Conservation (phyloP, 2,329 filamentous ascomycete genomes). For the Talaromyces verruculosus region DNA sequence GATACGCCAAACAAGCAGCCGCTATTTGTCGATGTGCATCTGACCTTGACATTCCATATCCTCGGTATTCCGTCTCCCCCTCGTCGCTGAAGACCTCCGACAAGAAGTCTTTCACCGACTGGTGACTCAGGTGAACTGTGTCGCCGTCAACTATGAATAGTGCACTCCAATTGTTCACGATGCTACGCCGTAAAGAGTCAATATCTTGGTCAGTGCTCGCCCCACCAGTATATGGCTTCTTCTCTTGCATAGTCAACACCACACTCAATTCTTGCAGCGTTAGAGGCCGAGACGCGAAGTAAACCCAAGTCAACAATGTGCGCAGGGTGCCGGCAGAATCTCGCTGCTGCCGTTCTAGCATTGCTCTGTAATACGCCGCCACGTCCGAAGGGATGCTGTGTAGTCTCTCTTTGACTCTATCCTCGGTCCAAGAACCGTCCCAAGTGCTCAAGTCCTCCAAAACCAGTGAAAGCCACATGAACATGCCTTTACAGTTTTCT, state of each 20-base stretch:
- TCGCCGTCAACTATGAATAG: not conserved
- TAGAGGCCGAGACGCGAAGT: constrained; percentile 4
- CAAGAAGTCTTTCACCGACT: constrained; percentile 2
- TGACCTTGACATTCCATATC: not conserved
- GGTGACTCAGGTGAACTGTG: constrained; percentile 13
- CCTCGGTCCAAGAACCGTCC: constrained; percentile 8
- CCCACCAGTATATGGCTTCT: constrained; percentile 2
- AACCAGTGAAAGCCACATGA: constrained; percentile 8
- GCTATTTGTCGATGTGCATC: constrained; percentile 11
- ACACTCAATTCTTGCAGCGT: constrained; percentile 4
- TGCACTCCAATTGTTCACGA: not conserved
- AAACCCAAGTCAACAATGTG: constrained; percentile 2
- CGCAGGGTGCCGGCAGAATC: not conserved
- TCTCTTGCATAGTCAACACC: constrained; percentile 1
- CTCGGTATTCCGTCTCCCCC: not conserved
- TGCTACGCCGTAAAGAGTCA: not conserved
- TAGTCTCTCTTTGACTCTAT: constrained; percentile 6
- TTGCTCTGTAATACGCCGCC: not conserved
- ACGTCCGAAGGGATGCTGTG: constrained; percentile 12
- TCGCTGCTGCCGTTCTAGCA: constrained; percentile 6
- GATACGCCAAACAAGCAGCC: constrained; percentile 3
- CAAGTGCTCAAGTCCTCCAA: constrained; percentile 9
- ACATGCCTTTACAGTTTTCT: constrained; percentile 5
- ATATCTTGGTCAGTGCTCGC: not conserved
- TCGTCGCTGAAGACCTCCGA: constrained; percentile 1